These are phyloP conservation scores for Pseudogymnoascus sp. DNA, from an alignment of 2,329 filamentous ascomycete species.

Conservation along the genomic window DNA sequence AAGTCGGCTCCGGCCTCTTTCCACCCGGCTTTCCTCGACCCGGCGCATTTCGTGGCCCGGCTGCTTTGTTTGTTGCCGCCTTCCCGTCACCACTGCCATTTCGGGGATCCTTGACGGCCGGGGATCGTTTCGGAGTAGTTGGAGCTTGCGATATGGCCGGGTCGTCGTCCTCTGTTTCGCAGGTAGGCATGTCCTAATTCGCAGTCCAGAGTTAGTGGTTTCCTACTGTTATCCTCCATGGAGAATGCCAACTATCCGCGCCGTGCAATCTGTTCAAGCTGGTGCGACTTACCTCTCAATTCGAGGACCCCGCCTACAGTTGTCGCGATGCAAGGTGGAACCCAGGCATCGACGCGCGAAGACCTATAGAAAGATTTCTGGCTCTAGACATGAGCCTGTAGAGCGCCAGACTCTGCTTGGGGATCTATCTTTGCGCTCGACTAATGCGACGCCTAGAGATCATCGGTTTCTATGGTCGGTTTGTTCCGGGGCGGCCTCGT, in stretches of 20 bases:
- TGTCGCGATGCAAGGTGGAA: neutral
- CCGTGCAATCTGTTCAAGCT: neutral
- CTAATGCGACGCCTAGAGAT: neutral
- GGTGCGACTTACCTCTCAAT: constrained; percentile 4
- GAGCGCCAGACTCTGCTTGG: neutral
- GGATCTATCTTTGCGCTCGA: constrained; percentile 1
- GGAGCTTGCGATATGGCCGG: constrained; percentile 12
- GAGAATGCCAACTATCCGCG: neutral
- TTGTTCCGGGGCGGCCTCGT: neutral
- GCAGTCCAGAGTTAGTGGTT: neutral
- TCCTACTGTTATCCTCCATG: neutral
- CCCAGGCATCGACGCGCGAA: neutral
- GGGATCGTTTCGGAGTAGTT: constrained; percentile 16
- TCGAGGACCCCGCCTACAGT: neutral
- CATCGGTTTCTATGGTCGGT: constrained; percentile 5
- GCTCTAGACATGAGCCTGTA: constrained; percentile 3
- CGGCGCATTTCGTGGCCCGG: constrained; percentile 24
- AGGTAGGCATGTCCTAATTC: constrained; percentile 12
- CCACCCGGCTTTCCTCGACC: constrained; percentile 17
- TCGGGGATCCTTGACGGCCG: constrained; percentile 17
- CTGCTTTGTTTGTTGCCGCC: constrained; percentile 16
- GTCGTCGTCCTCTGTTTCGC: constrained; percentile 8
- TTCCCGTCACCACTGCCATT: constrained; percentile 20
- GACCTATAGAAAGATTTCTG: neutral
- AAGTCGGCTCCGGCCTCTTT: constrained; percentile 35